phyloP scores from a whole-genome alignment of 169 alveolate genomes.

The Cyclospora cayetanensis region DNA sequence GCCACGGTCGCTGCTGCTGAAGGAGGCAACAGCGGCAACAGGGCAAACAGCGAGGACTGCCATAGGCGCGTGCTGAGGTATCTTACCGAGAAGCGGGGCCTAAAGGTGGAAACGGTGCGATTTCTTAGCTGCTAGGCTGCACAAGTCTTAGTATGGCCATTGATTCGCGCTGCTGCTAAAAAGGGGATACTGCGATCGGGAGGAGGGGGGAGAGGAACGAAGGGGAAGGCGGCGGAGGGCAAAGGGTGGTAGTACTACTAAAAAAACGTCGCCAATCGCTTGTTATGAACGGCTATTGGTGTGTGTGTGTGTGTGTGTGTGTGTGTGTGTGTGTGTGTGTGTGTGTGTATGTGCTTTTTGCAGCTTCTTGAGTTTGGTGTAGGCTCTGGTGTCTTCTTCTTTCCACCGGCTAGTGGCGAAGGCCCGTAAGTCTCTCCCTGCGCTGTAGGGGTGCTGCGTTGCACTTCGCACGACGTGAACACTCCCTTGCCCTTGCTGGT shows the following conservation, averaged over 20 bases:
- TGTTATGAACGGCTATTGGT: not conserved
- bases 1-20: not conserved
- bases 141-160: not conserved
- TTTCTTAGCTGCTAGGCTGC: not conserved
- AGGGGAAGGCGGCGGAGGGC: not conserved
- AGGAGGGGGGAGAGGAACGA: not conserved
- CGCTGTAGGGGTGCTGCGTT: not conserved
- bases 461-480: no score
- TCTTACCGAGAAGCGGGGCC: not conserved
- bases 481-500: conserved; percentile 7
- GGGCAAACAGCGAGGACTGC: not conserved
- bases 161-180: not conserved
- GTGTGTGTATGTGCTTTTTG: not conserved
- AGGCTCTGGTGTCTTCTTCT: conserved; percentile 10
- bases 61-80: not conserved
- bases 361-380: conserved; percentile 39
- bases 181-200: not conserved
- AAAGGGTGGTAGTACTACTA: not conserved
- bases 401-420: conserved; percentile 10
- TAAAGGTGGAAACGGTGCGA: not conserved
- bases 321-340: not conserved
- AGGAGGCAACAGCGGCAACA: not conserved
- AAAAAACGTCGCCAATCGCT: no score
- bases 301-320: not conserved
- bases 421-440: not conserved